Evolutionary conservation across 805 yeast genomes (phyloP).

Genomic region (Candida maris): DNA sequence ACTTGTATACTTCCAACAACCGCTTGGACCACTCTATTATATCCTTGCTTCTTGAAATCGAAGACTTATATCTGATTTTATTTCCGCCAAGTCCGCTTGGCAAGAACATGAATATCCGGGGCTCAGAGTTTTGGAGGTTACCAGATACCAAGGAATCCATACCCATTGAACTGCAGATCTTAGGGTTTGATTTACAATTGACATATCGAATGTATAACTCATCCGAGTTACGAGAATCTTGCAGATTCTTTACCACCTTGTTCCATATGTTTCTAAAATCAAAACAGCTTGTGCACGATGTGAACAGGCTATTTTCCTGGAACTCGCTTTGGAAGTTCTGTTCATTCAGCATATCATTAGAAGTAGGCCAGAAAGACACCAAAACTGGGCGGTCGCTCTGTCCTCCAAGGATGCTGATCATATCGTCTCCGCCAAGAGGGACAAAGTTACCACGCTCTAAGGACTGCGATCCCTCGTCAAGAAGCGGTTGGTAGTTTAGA

Average conservation of each 20-base stretch:
- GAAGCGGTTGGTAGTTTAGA: too few relatives aligned
- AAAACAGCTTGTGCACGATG: conserved; percentile 45
- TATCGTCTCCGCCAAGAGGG: conserved; percentile 32
- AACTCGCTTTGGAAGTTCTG: conserved; percentile 32
- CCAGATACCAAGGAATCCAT: conserved; percentile 31
- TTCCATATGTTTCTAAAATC: conserved; percentile 58
- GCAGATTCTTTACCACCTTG: conserved; percentile 46
- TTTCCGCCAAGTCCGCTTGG: conserved; percentile 51
- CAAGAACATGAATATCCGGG: conserved; percentile 37
- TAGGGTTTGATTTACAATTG: conserved; percentile 49
- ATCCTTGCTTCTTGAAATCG: conserved; percentile 23
- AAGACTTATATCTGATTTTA: conserved; percentile 39
- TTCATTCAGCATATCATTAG: conserved; percentile 37
- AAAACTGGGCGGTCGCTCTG: conserved; percentile 46
- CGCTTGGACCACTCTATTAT: conserved; percentile 45
- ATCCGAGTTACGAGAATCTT: conserved; percentile 6
- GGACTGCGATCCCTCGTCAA: conserved; percentile 30
- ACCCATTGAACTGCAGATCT: conserved; percentile 52
- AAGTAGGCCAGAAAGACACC: conserved; percentile 65
- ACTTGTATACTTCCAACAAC: conserved; percentile 43
- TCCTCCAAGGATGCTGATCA: conserved; percentile 52
- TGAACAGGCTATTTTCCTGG: conserved; percentile 35
- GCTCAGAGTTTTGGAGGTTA: conserved; percentile 12
- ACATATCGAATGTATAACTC: conserved; percentile 45
- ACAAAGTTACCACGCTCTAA: conserved; percentile 4